Conservation (phyloP, 352 stramenopile species). For the Phytophthora crassamura region DNA sequence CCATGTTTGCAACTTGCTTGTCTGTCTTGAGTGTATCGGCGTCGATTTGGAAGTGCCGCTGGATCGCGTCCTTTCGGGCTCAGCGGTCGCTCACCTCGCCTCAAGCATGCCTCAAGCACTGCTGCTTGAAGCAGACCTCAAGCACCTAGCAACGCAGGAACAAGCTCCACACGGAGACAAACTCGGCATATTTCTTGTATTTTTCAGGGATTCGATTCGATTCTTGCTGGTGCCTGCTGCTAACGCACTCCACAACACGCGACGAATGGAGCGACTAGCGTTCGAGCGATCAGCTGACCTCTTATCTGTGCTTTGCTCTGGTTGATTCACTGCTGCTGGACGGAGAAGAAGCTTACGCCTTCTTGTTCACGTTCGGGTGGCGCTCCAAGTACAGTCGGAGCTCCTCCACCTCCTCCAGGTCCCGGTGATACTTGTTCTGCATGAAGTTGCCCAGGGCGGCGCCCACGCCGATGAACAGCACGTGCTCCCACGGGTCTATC, state of each 20-base stretch:
- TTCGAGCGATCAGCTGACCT: slow-evolving; percentile 9
- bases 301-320: slow-evolving; percentile 18
- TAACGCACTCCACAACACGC: slow-evolving; percentile 19
- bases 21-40: slow-evolving; percentile 1
- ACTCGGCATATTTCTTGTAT: slow-evolving; percentile 38
- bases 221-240: slow-evolving; percentile 15
- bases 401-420: slow-evolving; percentile 80
- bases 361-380: slow-evolving; percentile 58
- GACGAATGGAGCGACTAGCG: slow-evolving; percentile 2
- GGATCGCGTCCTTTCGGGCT: slow-evolving; percentile 42
- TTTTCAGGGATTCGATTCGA: slow-evolving; percentile 34
- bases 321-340: slow-evolving; percentile 13
- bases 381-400: slow-evolving; percentile 78
- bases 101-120: slow-evolving; percentile 1
- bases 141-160: slow-evolving; percentile 4
- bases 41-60: slow-evolving; percentile 29
- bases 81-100: slow-evolving; percentile 6
- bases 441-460: slow-evolving; percentile 65
- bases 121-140: background rate
- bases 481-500: slow-evolving; percentile 83
- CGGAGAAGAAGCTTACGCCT: slow-evolving; percentile 36
- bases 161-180: slow-evolving; percentile 27
- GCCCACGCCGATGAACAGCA: slow-evolving; percentile 74
- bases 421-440: slow-evolving; percentile 80
- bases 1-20: slow-evolving; percentile 54